Conservation (phyloP, 2,329 filamentous ascomycete genomes). For the Lecanicillium sp. region DNA sequence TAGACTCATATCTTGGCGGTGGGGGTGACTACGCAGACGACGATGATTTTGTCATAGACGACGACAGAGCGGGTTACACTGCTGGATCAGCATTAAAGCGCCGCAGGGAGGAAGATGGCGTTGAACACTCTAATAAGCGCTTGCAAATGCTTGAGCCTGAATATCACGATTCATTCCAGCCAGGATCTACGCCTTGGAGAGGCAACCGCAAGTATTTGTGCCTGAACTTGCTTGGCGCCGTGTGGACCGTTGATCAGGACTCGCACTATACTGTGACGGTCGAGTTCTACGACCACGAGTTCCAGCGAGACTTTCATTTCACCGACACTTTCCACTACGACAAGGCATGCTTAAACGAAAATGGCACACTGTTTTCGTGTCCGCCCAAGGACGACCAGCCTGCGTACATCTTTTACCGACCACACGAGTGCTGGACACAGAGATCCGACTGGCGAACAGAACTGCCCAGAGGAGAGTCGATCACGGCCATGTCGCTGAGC, state of each 20-base stretch:
- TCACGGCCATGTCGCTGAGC: constrained; percentile 83
- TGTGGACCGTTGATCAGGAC: constrained; percentile 96
- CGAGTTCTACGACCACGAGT: constrained; percentile 93
- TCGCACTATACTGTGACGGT: constrained; percentile 90
- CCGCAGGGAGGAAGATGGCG: constrained; percentile 44
- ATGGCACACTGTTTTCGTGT: constrained; percentile 79
- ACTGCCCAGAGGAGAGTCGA: constrained; percentile 78
- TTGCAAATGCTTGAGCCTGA: constrained; percentile 48
- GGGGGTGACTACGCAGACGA: constrained; percentile 37
- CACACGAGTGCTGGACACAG: constrained; percentile 93
- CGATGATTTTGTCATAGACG: constrained; percentile 87
- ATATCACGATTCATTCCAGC: constrained; percentile 81
- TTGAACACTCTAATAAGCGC: constrained; percentile 39
- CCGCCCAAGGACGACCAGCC: constrained; percentile 58
- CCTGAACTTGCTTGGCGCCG: constrained; percentile 85
- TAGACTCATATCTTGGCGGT: constrained; percentile 69
- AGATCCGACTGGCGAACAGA: constrained; percentile 84
- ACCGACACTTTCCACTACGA: constrained; percentile 95
- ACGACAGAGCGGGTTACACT: constrained; percentile 87
- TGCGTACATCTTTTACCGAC: constrained; percentile 88
- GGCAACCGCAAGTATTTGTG: constrained; percentile 91
- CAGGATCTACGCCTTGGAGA: constrained; percentile 91
- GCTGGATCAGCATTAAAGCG: constrained; percentile 46
- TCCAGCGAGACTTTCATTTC: constrained; percentile 92
- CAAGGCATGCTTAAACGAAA: constrained; percentile 84